Percentiles rank a stretch among this genome's conserved stretches.
Conservation (phyloP, 129 eudicot genomes). For the Lactuca saligna region DNA sequence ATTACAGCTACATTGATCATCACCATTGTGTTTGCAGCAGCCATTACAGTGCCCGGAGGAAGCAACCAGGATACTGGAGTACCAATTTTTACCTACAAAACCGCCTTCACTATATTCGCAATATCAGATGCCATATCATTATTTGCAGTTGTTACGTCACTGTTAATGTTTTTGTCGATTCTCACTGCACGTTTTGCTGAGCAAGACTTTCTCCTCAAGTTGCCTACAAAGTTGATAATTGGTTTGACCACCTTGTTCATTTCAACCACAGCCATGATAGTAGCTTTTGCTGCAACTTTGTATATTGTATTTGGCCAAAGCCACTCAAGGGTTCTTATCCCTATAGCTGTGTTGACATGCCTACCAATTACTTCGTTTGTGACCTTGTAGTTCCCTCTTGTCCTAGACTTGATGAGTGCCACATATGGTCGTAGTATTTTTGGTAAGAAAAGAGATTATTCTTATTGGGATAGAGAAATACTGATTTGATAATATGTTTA, state of each 20-base stretch:
- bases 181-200: background rate
- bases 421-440: background rate
- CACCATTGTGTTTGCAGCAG: slow-evolving; percentile 5
- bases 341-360: too few relatives aligned
- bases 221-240: slow-evolving; percentile 3
- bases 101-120: too few relatives aligned
- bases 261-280: slow-evolving; percentile 13
- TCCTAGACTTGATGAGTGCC: too few relatives aligned
- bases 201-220: background rate
- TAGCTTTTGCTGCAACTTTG: slow-evolving; percentile 16
- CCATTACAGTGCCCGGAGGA: slow-evolving; percentile 24
- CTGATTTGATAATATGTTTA: too few relatives aligned
- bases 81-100: background rate
- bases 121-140: background rate
- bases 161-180: slow-evolving; percentile 14
- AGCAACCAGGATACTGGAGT: background rate
- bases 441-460: too few relatives aligned
- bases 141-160: background rate
- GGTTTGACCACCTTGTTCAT: background rate
- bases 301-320: background rate
- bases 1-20: too few relatives aligned
- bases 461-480: too few relatives aligned
- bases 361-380: too few relatives aligned
- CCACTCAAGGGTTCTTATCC: slow-evolving; percentile 7
- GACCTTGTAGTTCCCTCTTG: too few relatives aligned